phyloP scores from a whole-genome alignment of 176 grass and related monocot species.

The Dactylis glomerata region DNA sequence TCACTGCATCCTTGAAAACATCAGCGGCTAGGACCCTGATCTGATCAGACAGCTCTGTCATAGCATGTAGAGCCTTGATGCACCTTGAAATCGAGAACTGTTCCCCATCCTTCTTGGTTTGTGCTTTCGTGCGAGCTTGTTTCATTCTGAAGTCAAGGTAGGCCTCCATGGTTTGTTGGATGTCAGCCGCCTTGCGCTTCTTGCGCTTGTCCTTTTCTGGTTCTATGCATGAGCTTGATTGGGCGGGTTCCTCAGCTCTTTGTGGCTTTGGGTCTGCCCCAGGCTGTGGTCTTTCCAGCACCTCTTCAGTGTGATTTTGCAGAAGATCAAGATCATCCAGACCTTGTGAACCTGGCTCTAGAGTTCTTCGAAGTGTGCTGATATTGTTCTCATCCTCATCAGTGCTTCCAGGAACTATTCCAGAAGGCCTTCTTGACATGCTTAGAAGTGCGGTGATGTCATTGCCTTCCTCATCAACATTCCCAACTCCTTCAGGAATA shows the following conservation, averaged over 20 bases:
- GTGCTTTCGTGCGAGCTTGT: slow-evolving; percentile 40
- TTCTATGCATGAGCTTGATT: slow-evolving; percentile 45
- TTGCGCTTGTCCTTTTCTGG: slow-evolving; percentile 34
- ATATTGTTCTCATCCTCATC: slow-evolving; percentile 35
- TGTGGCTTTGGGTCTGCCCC: neutral
- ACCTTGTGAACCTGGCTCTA: slow-evolving; percentile 26
- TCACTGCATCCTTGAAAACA: slow-evolving; percentile 49
- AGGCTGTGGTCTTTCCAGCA: slow-evolving; percentile 12
- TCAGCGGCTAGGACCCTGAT: slow-evolving; percentile 44
- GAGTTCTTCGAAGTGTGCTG: neutral
- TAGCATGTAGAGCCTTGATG: slow-evolving; percentile 35
- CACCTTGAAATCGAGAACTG: slow-evolving; percentile 41
- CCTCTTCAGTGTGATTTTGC: slow-evolving; percentile 41
- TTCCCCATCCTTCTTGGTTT: slow-evolving; percentile 14
- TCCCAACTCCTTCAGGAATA: slow-evolving; percentile 41
- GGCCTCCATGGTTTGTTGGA: slow-evolving; percentile 44
- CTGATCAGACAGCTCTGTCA: slow-evolving; percentile 42
- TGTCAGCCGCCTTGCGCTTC: slow-evolving; percentile 39
- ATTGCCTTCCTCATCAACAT: slow-evolving; percentile 27
- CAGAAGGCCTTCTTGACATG: slow-evolving; percentile 34
- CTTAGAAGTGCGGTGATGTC: slow-evolving; percentile 7
- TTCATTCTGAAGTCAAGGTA: slow-evolving; percentile 48
- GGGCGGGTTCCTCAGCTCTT: slow-evolving; percentile 28
- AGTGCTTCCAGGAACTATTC: neutral
- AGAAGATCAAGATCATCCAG: slow-evolving; percentile 21